Conservation (phyloP, 2,329 filamentous ascomycete genomes). For the Mariannaea sp. region DNA sequence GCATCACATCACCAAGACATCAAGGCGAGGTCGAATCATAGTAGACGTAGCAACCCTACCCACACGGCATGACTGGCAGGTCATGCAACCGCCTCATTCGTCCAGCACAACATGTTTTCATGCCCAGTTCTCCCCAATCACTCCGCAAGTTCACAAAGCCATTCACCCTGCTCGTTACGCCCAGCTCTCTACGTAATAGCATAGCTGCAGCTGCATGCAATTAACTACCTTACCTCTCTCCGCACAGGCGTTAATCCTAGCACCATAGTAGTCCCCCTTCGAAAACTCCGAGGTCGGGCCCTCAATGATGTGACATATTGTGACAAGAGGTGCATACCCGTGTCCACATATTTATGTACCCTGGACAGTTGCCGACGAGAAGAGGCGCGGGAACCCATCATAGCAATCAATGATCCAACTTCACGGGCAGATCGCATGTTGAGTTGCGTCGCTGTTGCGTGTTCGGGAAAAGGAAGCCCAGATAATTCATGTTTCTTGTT, state of each 20-base stretch:
- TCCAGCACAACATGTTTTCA: too few species aligned
- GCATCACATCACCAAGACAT: too few species aligned
- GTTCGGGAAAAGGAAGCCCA: not conserved
- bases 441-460: not conserved
- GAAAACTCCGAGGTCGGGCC: not conserved
- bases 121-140: too few species aligned
- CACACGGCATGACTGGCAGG: too few species aligned
- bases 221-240: not conserved
- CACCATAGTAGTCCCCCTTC: not conserved
- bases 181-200: not conserved
- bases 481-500: not conserved
- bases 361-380: not conserved
- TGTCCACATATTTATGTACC: not conserved
- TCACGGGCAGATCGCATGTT: not conserved
- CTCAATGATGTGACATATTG: not conserved
- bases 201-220: slow-evolving; percentile 1
- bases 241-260: too few species aligned
- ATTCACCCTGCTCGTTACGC: not conserved
- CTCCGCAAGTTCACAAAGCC: not conserved
- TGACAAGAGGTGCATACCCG: not conserved
- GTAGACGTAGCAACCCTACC: too few species aligned
- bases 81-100: too few species aligned
- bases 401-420: not conserved
- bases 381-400: not conserved
- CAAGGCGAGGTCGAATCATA: too few species aligned